Evolutionary conservation across 176 grass and related monocot species (phyloP).

Genomic region (Raddia guianensis): DNA sequence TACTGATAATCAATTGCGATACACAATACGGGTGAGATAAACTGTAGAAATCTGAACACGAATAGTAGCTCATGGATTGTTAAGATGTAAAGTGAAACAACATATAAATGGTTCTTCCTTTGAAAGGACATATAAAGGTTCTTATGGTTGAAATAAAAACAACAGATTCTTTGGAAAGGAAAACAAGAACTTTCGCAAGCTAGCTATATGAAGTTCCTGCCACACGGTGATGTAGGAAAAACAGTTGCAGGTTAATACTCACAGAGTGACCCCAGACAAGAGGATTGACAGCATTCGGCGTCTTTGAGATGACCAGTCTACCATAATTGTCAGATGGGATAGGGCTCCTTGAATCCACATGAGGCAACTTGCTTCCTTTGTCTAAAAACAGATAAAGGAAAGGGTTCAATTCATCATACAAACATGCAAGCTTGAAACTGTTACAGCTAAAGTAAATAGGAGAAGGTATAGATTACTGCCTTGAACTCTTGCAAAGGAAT

Average conservation of each 20-base stretch:
- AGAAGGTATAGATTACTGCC: no score
- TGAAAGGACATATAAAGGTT: background rate
- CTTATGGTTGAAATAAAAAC: background rate
- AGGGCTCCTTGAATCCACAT: conserved; percentile 79
- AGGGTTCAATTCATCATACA: conserved; percentile 27
- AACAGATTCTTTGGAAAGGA: background rate
- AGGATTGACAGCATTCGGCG: conserved; percentile 86
- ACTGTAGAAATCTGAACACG: background rate
- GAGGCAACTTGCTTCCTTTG: conserved; percentile 68
- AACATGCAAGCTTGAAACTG: background rate
- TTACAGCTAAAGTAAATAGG: background rate
- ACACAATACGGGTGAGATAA: background rate
- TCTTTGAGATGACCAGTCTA: conserved; percentile 76
- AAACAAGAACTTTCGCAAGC: background rate
- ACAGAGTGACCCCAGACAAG: conserved; percentile 89
- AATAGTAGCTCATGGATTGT: background rate
- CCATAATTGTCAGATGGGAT: conserved; percentile 71
- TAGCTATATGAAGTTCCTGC: background rate
- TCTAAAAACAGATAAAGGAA: conserved; percentile 47
- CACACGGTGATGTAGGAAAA: background rate
- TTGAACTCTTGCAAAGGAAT: no score
- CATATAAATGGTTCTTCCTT: background rate
- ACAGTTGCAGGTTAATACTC: conserved; percentile 40
- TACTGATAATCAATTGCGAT: background rate
- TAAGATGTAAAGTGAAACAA: background rate